A percentile compares a stretch with the other conserved stretches of the same genome.
Conservation (phyloP, 2,329 filamentous ascomycete species). For the Xylariaceae sp. region DNA sequence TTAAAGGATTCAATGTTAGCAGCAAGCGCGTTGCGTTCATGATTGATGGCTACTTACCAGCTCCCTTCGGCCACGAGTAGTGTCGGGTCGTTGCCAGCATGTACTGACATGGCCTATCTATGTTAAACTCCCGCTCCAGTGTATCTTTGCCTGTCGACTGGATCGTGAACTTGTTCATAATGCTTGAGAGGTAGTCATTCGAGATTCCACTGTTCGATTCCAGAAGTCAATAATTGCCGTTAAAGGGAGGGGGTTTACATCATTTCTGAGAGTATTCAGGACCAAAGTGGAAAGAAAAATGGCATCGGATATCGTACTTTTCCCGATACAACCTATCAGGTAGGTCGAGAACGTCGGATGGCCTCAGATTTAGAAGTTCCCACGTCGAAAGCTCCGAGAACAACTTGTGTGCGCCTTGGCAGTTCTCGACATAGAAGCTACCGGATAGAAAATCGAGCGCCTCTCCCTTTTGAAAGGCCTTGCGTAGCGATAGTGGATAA, state of each 20-base stretch:
- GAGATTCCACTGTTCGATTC: constrained; percentile 44
- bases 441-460: constrained; percentile 41
- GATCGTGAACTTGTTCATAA: constrained; percentile 45
- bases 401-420: constrained; percentile 41
- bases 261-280: neutral
- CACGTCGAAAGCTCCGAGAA: constrained; percentile 48
- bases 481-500: constrained; percentile 50
- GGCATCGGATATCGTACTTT: constrained; percentile 31
- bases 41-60: constrained; percentile 42
- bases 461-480: constrained; percentile 39
- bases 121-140: constrained; percentile 45
- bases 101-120: constrained; percentile 44
- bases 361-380: constrained; percentile 54
- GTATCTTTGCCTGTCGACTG: constrained; percentile 49
- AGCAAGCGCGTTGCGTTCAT: neutral
- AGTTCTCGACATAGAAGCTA: constrained; percentile 42
- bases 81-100: constrained; percentile 52
- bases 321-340: constrained; percentile 47
- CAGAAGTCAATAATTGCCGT: neutral
- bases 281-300: neutral
- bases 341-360: constrained; percentile 49
- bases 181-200: constrained; percentile 42
- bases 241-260: neutral
- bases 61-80: constrained; percentile 57
- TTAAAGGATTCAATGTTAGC: constrained; percentile 22